A percentile compares a stretch with the other conserved stretches of the same genome.
Evolutionary conservation across 2,329 filamentous ascomycete species (phyloP).

Genomic region (Zasmidium citrigriseum): DNA sequence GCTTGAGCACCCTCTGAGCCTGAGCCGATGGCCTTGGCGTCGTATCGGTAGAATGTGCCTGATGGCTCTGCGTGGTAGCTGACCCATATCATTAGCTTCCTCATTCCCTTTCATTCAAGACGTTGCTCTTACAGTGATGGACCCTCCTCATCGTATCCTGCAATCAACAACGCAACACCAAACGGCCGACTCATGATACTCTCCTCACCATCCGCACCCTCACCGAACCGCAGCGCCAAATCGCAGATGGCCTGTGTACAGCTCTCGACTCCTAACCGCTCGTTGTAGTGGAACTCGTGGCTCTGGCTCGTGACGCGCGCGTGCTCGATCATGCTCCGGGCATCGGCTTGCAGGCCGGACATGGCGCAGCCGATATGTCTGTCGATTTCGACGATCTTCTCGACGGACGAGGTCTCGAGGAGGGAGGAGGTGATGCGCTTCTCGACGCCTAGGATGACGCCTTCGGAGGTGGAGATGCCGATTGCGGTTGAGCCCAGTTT

Average conservation of each 20-base stretch:
- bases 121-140: constrained; percentile 69
- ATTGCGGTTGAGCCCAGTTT: constrained; percentile 98
- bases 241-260: constrained; percentile 99
- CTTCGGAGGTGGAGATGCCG: constrained; percentile 89
- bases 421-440: constrained; percentile 98
- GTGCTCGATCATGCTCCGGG: constrained; percentile 96
- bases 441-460: constrained; percentile 95
- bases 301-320: constrained; percentile 93
- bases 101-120: constrained; percentile 4
- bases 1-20: constrained; percentile 97
- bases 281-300: constrained; percentile 97
- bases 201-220: constrained; percentile 74
- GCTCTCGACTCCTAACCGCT: constrained; percentile 91
- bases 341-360: constrained; percentile 96
- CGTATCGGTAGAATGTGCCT: constrained; percentile 98
- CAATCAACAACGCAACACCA: constrained; percentile 93
- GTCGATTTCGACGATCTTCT: constrained; percentile 99
- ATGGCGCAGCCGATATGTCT: constrained; percentile 98
- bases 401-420: constrained; percentile 94
- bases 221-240: constrained; percentile 90
- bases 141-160: constrained; percentile 95
- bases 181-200: constrained; percentile 98
- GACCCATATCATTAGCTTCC: constrained; percentile 8
- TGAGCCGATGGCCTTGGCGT: constrained; percentile 97
- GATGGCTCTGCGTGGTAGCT: constrained; percentile 96